phyloP scores from a whole-genome alignment of 257 asterid genomes.

The Henckelia pumila region DNA sequence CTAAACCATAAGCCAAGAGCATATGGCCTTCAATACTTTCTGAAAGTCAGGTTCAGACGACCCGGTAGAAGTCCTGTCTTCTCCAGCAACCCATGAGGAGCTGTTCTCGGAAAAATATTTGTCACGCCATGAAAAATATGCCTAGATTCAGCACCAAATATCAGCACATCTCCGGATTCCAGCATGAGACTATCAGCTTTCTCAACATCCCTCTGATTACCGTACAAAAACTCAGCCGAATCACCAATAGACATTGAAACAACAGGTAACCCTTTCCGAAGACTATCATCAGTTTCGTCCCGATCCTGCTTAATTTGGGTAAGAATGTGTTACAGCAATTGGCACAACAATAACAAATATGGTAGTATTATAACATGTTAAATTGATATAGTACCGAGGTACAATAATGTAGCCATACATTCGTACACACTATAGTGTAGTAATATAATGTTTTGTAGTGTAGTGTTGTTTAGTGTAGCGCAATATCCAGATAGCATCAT shows the following conservation, averaged over 20 bases:
- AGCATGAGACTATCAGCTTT: slow-evolving; percentile 40
- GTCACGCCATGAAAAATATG: slow-evolving; percentile 61
- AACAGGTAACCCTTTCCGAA: slow-evolving; percentile 49
- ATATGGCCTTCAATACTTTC: slow-evolving; percentile 29
- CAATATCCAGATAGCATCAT: no score
- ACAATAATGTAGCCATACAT: no score
- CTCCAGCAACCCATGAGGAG: slow-evolving; percentile 41
- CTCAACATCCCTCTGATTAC: slow-evolving; percentile 44
- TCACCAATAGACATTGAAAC: slow-evolving; percentile 67
- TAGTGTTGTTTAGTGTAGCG: no score
- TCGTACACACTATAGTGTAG: no score
- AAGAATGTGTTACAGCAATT: not conserved
- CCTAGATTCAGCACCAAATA: slow-evolving; percentile 71
- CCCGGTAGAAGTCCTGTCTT: slow-evolving; percentile 49
- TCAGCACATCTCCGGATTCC: slow-evolving; percentile 61
- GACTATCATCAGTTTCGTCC: slow-evolving; percentile 51
- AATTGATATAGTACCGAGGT: no score
- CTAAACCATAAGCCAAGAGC: no score
- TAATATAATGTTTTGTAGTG: no score
- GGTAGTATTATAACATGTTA: no score
- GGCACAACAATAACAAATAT: not conserved
- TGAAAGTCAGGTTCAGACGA: slow-evolving; percentile 72
- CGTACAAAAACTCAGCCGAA: slow-evolving; percentile 63
- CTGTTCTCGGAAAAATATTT: slow-evolving; percentile 37
- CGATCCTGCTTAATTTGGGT: slow-evolving; percentile 50